A percentile compares a stretch with the other conserved stretches of the same genome.
phyloP scores from a whole-genome alignment of 495 filamentous ascomycete species.

The Penicillium bialowiezense region DNA sequence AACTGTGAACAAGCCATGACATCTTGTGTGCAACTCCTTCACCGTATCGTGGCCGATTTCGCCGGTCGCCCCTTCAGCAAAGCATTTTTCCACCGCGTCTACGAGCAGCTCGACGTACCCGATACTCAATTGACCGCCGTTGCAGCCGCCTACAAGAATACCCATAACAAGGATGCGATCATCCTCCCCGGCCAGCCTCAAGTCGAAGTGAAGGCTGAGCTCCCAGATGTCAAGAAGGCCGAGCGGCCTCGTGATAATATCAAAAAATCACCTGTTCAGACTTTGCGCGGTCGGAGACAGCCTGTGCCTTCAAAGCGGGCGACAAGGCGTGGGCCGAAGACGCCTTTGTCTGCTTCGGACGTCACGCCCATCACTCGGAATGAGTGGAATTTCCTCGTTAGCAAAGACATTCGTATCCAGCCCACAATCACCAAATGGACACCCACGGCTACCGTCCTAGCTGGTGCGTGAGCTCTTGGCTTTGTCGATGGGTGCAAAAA shows the following conservation, averaged over 20 bases:
- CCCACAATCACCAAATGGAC: slow-evolving; percentile 44
- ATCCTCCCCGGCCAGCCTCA: slow-evolving; percentile 29
- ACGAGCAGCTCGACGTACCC: slow-evolving; percentile 58
- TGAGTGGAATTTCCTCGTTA: slow-evolving; percentile 46
- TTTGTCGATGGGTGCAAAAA: background rate
- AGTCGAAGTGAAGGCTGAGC: background rate
- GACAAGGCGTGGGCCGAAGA: slow-evolving; percentile 40
- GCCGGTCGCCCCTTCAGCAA: slow-evolving; percentile 56
- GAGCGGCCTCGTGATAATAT: background rate
- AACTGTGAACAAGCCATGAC: slow-evolving; percentile 38
- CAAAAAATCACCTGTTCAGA: slow-evolving; percentile 1
- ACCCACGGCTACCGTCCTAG: slow-evolving; percentile 37
- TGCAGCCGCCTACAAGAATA: slow-evolving; percentile 54
- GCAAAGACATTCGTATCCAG: slow-evolving; percentile 29
- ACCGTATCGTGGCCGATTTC: slow-evolving; percentile 59
- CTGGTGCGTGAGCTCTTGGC: slow-evolving; percentile 27
- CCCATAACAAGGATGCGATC: slow-evolving; percentile 50
- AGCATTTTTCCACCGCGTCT: slow-evolving; percentile 57
- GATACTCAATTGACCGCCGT: slow-evolving; percentile 54
- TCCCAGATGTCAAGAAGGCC: background rate
- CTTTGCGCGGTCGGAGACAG: slow-evolving; percentile 4
- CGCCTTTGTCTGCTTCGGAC: slow-evolving; percentile 44
- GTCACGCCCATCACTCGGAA: slow-evolving; percentile 47
- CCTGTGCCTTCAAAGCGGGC: background rate
- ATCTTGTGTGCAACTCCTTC: slow-evolving; percentile 55